Percentiles rank a stretch among this genome's conserved stretches.
Conservation (phyloP, 192 early-diverging fungal genomes). For the Backusella circina region DNA sequence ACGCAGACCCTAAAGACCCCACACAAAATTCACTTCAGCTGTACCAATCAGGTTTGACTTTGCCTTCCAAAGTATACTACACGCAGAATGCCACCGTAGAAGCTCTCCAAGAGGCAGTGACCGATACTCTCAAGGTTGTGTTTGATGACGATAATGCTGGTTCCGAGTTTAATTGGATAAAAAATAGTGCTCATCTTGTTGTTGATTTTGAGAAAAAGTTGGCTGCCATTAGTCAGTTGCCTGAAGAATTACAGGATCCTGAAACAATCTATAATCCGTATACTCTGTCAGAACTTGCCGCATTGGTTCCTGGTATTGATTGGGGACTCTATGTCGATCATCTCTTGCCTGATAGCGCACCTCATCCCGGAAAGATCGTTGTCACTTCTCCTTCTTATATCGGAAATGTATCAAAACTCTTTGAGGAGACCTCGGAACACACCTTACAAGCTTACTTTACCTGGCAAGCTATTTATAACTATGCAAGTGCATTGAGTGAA, state of each 20-base stretch:
- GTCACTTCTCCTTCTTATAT: conserved; percentile 33
- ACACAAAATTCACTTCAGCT: conserved; percentile 48
- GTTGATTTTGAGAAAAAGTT: conserved; percentile 59
- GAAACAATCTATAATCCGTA: conserved; percentile 50
- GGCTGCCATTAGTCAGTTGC: conserved; percentile 46
- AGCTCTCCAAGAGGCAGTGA: conserved; percentile 38
- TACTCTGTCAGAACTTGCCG: conserved; percentile 29
- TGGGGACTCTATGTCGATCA: conserved; percentile 38
- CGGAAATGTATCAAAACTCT: conserved; percentile 19
- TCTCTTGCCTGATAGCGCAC: conserved; percentile 21
- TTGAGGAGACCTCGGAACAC: conserved; percentile 30
- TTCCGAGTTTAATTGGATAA: conserved; percentile 14
- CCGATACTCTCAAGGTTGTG: conserved; percentile 43
- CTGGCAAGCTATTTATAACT: conserved; percentile 43
- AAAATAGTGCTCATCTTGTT: conserved; percentile 29
- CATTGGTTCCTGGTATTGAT: conserved; percentile 29
- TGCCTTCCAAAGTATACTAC: conserved; percentile 69
- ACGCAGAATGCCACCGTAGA: conserved; percentile 41
- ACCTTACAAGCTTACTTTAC: conserved; percentile 50
- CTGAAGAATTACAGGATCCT: conserved; percentile 46
- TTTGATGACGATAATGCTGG: not conserved
- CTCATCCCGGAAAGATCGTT: conserved; percentile 29
- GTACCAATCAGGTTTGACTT: conserved; percentile 52
- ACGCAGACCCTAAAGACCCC: conserved; percentile 56
- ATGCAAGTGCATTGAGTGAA: conserved; percentile 34